phyloP scores from a whole-genome alignment of 805 yeast species.

The Metschnikowia baotianmanensis region DNA sequence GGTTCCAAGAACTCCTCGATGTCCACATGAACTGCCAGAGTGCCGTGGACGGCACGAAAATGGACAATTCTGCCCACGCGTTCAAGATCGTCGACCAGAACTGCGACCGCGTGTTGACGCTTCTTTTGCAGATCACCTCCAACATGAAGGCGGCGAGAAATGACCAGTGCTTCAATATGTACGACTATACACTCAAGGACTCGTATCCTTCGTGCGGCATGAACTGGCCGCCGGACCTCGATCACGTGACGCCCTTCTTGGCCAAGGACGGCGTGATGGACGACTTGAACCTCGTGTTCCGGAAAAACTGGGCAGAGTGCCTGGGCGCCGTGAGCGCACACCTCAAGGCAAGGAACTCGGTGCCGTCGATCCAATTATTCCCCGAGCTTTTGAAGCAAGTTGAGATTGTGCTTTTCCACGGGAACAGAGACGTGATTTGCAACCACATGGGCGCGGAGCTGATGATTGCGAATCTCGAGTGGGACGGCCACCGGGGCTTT shows the following conservation, averaged over 20 bases:
- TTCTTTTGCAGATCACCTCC: conserved; percentile 33
- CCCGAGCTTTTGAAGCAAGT: conserved; percentile 59
- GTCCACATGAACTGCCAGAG: conserved; percentile 64
- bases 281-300: conserved; percentile 48
- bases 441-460: conserved; percentile 74
- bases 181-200: conserved; percentile 71
- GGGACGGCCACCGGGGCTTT: conserved; percentile 56
- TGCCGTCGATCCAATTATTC: conserved; percentile 63
- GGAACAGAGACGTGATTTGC: conserved; percentile 87
- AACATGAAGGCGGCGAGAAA: conserved; percentile 28
- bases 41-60: conserved; percentile 31
- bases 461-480: conserved; percentile 57
- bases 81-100: conserved; percentile 8
- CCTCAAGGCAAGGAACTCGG: conserved; percentile 51
- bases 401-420: conserved; percentile 75
- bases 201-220: conserved; percentile 83
- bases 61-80: conserved; percentile 11
- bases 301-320: conserved; percentile 76
- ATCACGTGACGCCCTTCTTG: conserved; percentile 49
- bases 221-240: conserved; percentile 82
- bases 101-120: conserved; percentile 50
- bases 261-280: conserved; percentile 42
- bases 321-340: conserved; percentile 51
- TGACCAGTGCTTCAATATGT: conserved; percentile 73
- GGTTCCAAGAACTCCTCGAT: conserved; percentile 40